phyloP scores from a whole-genome alignment of 1,284 basidiomycete species.

The Melampsora americana region DNA sequence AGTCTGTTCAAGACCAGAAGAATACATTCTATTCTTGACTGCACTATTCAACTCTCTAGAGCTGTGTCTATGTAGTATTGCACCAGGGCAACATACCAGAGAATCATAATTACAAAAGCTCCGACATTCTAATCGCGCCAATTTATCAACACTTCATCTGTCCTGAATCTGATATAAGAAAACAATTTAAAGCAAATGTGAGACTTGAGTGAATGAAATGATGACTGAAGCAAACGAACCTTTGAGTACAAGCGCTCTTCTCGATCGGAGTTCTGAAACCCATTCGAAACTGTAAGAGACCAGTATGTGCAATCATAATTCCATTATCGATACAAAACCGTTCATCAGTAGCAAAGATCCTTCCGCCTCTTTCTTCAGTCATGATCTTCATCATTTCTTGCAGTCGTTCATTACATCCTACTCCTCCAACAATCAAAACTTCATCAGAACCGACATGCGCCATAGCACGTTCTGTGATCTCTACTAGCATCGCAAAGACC shows the following conservation, averaged over 20 bases:
- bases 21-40: too few species aligned
- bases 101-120: too few species aligned
- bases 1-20: too few species aligned
- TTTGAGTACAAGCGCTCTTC: constrained; percentile 82
- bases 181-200: not conserved
- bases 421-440: constrained; percentile 95
- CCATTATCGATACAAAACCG: constrained; percentile 99
- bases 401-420: constrained; percentile 93
- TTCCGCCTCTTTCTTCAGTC: constrained; percentile 82
- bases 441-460: constrained; percentile 95
- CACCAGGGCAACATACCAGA: too few species aligned
- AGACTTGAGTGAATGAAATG: not conserved
- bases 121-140: constrained; percentile 31
- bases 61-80: too few species aligned
- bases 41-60: too few species aligned
- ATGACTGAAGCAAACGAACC: constrained; percentile 57
- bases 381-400: constrained; percentile 99
- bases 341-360: constrained; percentile 93
- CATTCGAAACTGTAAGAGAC: constrained; percentile 86
- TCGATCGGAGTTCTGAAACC: constrained; percentile 73
- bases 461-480: constrained; percentile 98
- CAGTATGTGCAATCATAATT: constrained; percentile 99
- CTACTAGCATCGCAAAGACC: constrained; percentile 96
- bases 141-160: constrained; percentile 45
- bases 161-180: constrained; percentile 42